phyloP scores from a whole-genome alignment of 805 yeast genomes.

The Saccharomycopsis guyanensis region DNA sequence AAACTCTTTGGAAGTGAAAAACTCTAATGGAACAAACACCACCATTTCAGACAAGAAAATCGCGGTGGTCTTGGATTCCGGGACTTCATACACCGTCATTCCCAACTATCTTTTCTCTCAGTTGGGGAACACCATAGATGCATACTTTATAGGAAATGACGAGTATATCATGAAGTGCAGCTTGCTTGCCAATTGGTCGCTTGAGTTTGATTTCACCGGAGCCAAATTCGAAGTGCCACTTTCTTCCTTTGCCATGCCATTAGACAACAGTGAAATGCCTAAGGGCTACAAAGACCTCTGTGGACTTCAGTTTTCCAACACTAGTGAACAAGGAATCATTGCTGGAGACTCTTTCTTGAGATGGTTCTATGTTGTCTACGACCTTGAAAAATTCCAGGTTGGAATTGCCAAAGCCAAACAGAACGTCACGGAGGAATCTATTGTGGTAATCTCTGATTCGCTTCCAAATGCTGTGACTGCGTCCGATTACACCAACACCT shows the following conservation, averaged over 20 bases:
- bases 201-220: conserved; percentile 50
- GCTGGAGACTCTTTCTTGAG: conserved; percentile 50
- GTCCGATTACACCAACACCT: background rate
- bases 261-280: background rate
- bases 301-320: background rate
- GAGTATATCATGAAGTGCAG: background rate
- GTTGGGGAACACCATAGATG: background rate
- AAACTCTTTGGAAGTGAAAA: background rate
- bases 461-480: conserved; percentile 7
- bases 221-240: conserved; percentile 42
- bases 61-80: background rate
- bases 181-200: conserved; percentile 25
- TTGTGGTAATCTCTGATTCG: background rate
- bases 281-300: conserved; percentile 1
- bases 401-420: conserved; percentile 38
- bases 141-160: background rate
- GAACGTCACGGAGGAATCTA: background rate
- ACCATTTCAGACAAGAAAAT: background rate
- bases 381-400: conserved; percentile 37
- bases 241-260: background rate
- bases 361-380: conserved; percentile 47
- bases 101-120: background rate
- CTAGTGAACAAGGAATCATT: conserved; percentile 27
- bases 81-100: too few relatives aligned
- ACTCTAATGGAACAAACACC: background rate